A percentile compares a stretch with the other conserved stretches of the same genome.
Evolutionary conservation across 1,139 yeast genomes (phyloP).

Genomic region (Yamadazyma jaroonii): DNA sequence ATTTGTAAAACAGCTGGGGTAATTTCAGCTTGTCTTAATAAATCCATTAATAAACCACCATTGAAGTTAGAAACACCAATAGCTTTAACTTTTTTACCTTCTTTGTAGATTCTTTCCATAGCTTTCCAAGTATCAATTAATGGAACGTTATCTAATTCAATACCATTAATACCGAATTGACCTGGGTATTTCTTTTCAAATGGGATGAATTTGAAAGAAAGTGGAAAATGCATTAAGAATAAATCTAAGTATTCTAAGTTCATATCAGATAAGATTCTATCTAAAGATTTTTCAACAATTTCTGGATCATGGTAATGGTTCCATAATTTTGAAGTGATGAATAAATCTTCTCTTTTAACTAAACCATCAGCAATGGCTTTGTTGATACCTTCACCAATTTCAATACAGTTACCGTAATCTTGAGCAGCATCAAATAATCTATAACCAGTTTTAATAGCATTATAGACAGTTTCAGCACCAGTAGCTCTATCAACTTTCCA

Average conservation of each 20-base stretch:
- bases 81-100: constrained; percentile 50
- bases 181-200: constrained; percentile 76
- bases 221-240: constrained; percentile 79
- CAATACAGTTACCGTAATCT: constrained; percentile 75
- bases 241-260: constrained; percentile 68
- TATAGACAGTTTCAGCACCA: constrained; percentile 59
- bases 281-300: constrained; percentile 54
- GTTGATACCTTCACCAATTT: constrained; percentile 68
- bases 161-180: constrained; percentile 63
- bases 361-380: constrained; percentile 65
- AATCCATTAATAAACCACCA: constrained; percentile 68
- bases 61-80: constrained; percentile 85
- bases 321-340: constrained; percentile 80
- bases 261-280: constrained; percentile 63
- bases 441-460: constrained; percentile 70
- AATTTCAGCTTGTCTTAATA: constrained; percentile 67
- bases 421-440: constrained; percentile 75
- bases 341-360: constrained; percentile 69
- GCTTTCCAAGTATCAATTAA: constrained; percentile 79
- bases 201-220: constrained; percentile 71
- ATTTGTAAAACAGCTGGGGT: constrained; percentile 82
- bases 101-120: constrained; percentile 54
- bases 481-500: constrained; percentile 62
- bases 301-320: constrained; percentile 71
- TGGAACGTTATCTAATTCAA: constrained; percentile 68